Percentiles rank a stretch among this genome's conserved stretches.
These are phyloP conservation scores for Fusarium camptoceras DNA, from an alignment of 2,329 filamentous ascomycete species.

Conservation along the genomic window DNA sequence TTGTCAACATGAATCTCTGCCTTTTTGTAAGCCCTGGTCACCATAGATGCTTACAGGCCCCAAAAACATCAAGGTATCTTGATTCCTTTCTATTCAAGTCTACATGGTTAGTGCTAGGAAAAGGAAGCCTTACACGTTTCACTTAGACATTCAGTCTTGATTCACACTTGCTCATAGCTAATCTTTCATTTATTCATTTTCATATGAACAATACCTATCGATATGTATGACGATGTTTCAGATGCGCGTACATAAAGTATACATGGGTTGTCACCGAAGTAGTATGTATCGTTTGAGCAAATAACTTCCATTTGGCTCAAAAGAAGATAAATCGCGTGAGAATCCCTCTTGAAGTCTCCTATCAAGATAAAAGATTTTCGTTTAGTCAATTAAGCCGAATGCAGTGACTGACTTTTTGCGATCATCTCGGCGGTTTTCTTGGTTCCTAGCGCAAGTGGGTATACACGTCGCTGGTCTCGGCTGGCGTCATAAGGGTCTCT, in stretches of 20 bases:
- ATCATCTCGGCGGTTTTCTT: constrained; percentile 21
- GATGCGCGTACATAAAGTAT: neutral
- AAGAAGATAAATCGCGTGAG: neutral
- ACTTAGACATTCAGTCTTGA: neutral
- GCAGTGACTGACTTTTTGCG: neutral
- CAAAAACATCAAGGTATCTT: neutral
- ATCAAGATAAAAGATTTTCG: neutral
- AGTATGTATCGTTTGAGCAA: neutral
- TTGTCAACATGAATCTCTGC: neutral
- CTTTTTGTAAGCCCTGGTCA: neutral
- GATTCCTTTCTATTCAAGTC: neutral
- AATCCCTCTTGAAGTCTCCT: neutral
- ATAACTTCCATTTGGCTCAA: neutral
- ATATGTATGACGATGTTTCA: neutral
- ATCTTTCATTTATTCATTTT: neutral
- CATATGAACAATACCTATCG: too few species aligned
- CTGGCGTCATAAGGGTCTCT: constrained; percentile 33
- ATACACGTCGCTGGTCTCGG: constrained; percentile 15
- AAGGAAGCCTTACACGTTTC: neutral
- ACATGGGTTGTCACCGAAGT: neutral
- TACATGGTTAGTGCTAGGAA: neutral
- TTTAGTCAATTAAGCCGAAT: neutral
- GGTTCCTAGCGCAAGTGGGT: constrained; percentile 22
- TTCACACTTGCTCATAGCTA: rapidly evolving
- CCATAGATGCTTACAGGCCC: neutral